phyloP scores from a whole-genome alignment of 306 rosid species.

The Dryas alaskensis region DNA sequence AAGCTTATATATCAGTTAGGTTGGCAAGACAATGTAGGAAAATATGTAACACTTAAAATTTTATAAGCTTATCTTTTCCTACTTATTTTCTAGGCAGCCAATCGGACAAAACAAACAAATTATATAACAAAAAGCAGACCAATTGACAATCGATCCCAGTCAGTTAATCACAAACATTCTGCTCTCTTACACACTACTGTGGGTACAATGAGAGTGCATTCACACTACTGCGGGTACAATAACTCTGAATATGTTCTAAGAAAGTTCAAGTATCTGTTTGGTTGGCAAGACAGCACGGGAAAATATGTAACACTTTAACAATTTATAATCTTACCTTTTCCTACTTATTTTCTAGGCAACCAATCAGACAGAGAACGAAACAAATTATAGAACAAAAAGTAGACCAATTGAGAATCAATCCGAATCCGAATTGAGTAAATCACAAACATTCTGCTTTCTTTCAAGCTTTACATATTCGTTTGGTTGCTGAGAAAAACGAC shows the following conservation, averaged over 20 bases:
- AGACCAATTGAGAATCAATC: neutral
- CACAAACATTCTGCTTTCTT: neutral
- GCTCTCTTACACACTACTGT: neutral
- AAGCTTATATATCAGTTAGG: neutral
- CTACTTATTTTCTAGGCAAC: neutral
- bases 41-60: neutral
- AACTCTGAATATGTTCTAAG: neutral
- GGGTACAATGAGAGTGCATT: neutral
- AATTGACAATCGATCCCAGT: too few species aligned
- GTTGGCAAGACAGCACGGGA: neutral
- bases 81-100: neutral
- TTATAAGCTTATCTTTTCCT: neutral
- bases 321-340: neutral
- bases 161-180: neutral
- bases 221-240: neutral
- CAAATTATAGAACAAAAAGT: neutral
- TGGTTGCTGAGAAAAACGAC: neutral
- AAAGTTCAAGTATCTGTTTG: neutral
- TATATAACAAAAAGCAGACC: neutral
- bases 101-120: neutral
- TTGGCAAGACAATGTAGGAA: neutral
- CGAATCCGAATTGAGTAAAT: neutral
- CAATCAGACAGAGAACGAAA: neutral
- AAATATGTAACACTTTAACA: neutral
- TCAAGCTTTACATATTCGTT: neutral